Conservation (phyloP, 805 yeast species). For the Maudiozyma pseudohumilis region DNA sequence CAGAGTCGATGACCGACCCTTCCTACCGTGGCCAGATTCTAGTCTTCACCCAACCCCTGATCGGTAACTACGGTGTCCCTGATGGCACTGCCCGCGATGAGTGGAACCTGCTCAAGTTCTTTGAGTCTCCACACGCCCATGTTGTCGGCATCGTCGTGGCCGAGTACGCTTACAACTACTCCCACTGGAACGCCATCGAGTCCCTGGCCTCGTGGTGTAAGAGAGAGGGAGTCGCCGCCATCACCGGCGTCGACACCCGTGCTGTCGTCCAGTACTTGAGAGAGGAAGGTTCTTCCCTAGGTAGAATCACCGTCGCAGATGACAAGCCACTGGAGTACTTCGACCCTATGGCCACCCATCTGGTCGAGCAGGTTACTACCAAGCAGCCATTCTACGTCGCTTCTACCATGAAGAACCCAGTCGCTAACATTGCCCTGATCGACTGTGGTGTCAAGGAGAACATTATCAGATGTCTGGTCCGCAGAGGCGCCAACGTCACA, state of each 20-base stretch:
- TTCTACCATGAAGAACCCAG: conserved; percentile 40
- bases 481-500: conserved; percentile 92
- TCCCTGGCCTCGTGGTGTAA: conserved; percentile 92
- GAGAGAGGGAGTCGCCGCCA: conserved; percentile 91
- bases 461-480: conserved; percentile 84
- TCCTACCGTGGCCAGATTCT: conserved; percentile 94
- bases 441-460: conserved; percentile 99
- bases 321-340: conserved; percentile 43
- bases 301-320: conserved; percentile 70
- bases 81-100: conserved; percentile 71
- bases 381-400: conserved; percentile 88
- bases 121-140: conserved; percentile 86
- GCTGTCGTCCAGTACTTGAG: conserved; percentile 85
- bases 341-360: conserved; percentile 82
- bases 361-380: conserved; percentile 90
- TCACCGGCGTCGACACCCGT: conserved; percentile 96
- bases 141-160: conserved; percentile 95
- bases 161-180: conserved; percentile 87
- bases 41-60: conserved; percentile 92
- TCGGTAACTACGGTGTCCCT: conserved; percentile 98
- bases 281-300: conserved; percentile 92
- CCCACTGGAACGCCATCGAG: conserved; percentile 99
- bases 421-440: conserved; percentile 71
- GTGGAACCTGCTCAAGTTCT: conserved; percentile 74
- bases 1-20: conserved; percentile 98